Evolutionary conservation across 2,329 filamentous ascomycete species (phyloP), one percentile per base, ranked within the genome.

Genomic region (Trichoderma cornu-damae): DNA sequence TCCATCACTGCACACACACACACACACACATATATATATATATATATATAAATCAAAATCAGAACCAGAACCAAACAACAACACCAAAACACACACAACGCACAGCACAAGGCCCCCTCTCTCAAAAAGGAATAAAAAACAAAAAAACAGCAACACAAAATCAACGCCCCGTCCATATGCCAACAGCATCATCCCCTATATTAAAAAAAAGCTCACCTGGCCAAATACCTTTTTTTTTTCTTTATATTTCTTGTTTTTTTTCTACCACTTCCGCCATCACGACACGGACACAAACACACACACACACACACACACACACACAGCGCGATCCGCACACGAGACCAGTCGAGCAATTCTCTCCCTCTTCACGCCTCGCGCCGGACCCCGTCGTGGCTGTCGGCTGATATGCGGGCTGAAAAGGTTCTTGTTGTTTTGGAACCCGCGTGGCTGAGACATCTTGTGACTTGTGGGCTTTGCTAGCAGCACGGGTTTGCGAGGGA

Each of bases 401-500:
- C 48, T 51, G 38, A 53, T 34, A 44, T 16, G 38, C 34, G 14
- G 34, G 9, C 16, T 5, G 38, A 24, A 18, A 42, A 28, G 50
- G 24, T 26, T 18, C 18, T 20, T 43, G 28, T 22, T 11, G 20
- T 4, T 24, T 48, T 32, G 22, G 28, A 20, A 8, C 6, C 40
- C 50, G 50, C 35, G 50, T 53, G 50, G 40, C 20, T 37, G 38
- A 4, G n/a, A 28, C 38, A 53, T 53, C 50, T 53, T 53, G 50
- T 53, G 50, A 53, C 50, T n/a, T n/a, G 6, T 53, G 40, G 12
- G 32, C 46, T 37, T n/a, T n/a, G n/a, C n/a, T n/a, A n/a, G n/a
- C n/a, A 32, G 20, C 49, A 52, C 38, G 44, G 49, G 37, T 28
- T 43, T 52, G 40, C 28, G 28, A 6, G 28, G 28, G 28, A 30